A percentile compares a stretch with the other conserved stretches of the same genome.
Evolutionary conservation across 2,329 filamentous ascomycete species (phyloP).

Genomic region (Didymella pomorum): DNA sequence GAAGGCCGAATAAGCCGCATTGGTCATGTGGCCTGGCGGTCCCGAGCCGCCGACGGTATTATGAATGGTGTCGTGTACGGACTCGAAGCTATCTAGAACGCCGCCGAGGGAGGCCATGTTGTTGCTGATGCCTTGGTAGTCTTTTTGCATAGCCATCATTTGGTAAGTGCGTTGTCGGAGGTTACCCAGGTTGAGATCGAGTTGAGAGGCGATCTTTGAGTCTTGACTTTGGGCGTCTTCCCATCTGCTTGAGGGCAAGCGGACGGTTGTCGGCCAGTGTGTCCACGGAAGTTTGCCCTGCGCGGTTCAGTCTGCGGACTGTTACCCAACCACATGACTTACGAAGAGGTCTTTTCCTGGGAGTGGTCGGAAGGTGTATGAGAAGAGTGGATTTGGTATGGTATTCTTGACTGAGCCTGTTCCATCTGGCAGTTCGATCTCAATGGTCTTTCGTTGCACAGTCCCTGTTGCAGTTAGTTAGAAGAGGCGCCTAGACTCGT

Average conservation of each 20-base stretch:
- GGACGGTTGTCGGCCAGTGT: constrained; percentile 54
- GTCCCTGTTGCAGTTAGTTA: constrained; percentile 24
- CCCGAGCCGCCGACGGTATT: constrained; percentile 37
- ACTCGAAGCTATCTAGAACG: constrained; percentile 35
- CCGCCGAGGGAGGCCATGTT: constrained; percentile 55
- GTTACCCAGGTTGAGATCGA: constrained; percentile 73
- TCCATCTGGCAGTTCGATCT: constrained; percentile 44
- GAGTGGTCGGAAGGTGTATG: constrained; percentile 60
- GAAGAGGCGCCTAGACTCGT: background rate
- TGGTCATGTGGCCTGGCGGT: constrained; percentile 54
- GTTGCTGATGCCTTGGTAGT: constrained; percentile 65
- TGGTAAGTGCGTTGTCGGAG: constrained; percentile 61
- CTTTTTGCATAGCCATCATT: constrained; percentile 64
- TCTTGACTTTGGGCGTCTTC: constrained; percentile 36
- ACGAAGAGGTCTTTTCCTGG: constrained; percentile 22
- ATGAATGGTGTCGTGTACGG: constrained; percentile 42
- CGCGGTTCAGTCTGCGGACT: background rate
- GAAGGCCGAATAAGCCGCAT: constrained; percentile 77
- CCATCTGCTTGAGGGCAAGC: constrained; percentile 26
- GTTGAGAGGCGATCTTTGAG: constrained; percentile 37
- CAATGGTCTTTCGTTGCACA: constrained; percentile 45
- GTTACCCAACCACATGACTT: background rate
- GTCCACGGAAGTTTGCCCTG: constrained; percentile 27
- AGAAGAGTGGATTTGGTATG: constrained; percentile 55
- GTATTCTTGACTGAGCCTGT: constrained; percentile 23